Percentiles rank a stretch among this genome's conserved stretches.
Evolutionary conservation across 805 yeast species (phyloP).

Genomic region (Schizosaccharomyces cryophilus): DNA sequence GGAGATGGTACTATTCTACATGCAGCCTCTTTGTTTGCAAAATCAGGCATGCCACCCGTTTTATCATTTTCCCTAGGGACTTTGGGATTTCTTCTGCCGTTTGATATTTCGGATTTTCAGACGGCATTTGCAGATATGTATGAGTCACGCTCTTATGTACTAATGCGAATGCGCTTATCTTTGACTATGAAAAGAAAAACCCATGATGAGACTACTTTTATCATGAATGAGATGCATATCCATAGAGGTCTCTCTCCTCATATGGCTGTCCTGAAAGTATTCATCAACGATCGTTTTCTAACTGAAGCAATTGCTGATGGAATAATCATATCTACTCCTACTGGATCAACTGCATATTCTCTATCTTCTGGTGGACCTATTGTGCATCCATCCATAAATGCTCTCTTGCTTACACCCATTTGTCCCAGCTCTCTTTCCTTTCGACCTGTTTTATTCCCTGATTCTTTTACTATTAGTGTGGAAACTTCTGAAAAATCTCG

Average conservation of each 20-base stretch:
- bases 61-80: slow-evolving; percentile 49
- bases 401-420: slow-evolving; percentile 79
- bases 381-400: slow-evolving; percentile 83
- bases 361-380: slow-evolving; percentile 85
- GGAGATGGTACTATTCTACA: slow-evolving; percentile 78
- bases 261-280: not conserved
- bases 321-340: slow-evolving; percentile 36
- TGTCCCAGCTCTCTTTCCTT: slow-evolving; percentile 89
- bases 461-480: slow-evolving; percentile 20
- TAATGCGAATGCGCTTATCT: slow-evolving; percentile 26
- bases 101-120: slow-evolving; percentile 20
- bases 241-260: slow-evolving; percentile 5
- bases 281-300: not conserved
- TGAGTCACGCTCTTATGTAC: slow-evolving; percentile 22
- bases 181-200: slow-evolving; percentile 15
- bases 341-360: slow-evolving; percentile 83
- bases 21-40: slow-evolving; percentile 39
- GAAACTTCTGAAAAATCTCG: not conserved
- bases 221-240: slow-evolving; percentile 3
- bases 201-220: slow-evolving; percentile 6
- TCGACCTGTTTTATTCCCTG: slow-evolving; percentile 78
- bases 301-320: slow-evolving; percentile 28
- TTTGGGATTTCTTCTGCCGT: slow-evolving; percentile 56
- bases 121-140: slow-evolving; percentile 17
- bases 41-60: slow-evolving; percentile 63